Evolutionary conservation across 1,284 basidiomycete genomes (phyloP).

Genomic region (Apiotrichum veenhuisii): DNA sequence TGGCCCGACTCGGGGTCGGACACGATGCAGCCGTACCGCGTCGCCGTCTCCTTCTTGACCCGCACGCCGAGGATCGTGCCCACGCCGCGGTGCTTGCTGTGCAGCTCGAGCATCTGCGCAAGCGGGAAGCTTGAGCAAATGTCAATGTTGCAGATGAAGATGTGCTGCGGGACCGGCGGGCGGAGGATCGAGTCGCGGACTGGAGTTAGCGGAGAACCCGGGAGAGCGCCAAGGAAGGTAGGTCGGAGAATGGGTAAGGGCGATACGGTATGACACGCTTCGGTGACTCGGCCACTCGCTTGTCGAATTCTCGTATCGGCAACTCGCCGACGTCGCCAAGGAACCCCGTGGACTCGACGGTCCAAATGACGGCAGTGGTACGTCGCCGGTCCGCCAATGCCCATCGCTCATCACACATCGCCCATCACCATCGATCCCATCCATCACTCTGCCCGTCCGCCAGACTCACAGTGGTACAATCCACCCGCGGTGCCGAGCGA

Average conservation of each 20-base stretch:
- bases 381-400: too few relatives aligned
- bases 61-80: constrained; percentile 54
- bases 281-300: too few relatives aligned
- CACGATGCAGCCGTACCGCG: constrained; percentile 54
- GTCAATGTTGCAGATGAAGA: constrained; percentile 57
- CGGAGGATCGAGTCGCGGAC: constrained; percentile 55
- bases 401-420: neutral
- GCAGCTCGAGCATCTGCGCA: constrained; percentile 50
- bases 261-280: too few relatives aligned
- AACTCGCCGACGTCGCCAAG: neutral
- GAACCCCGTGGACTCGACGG: neutral
- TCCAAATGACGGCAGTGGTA: too few relatives aligned
- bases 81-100: constrained; percentile 53
- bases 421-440: too few relatives aligned
- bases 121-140: constrained; percentile 54
- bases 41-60: constrained; percentile 52
- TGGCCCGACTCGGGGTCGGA: constrained; percentile 47
- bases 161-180: constrained; percentile 49
- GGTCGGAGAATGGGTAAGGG: too few relatives aligned
- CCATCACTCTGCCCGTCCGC: too few relatives aligned
- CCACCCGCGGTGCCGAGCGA: constrained; percentile 54
- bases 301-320: neutral
- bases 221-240: constrained; percentile 8
- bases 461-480: constrained; percentile 46
- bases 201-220: constrained; percentile 17